Evolutionary conservation across 2,329 filamentous ascomycete species (phyloP).

Genomic region (Elsinoe perseae): DNA sequence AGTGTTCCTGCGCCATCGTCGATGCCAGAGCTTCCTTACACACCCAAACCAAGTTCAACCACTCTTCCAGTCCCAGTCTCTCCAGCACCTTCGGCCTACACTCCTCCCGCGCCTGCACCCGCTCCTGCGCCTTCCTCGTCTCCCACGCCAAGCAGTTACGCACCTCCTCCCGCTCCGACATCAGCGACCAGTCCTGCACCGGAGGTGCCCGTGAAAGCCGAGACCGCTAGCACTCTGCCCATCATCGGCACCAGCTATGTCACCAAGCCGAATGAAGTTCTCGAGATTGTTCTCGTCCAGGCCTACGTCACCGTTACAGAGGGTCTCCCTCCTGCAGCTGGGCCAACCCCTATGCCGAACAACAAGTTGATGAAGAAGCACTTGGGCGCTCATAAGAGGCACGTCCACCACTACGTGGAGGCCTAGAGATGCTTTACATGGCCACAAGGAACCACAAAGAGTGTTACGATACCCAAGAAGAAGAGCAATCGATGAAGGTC

Average conservation of each 20-base stretch:
- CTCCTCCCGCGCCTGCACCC: constrained; percentile 21
- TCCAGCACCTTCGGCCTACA: constrained; percentile 19
- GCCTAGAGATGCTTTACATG: constrained; percentile 20
- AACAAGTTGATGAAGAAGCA: neutral
- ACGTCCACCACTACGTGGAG: constrained; percentile 22
- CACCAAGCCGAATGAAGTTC: constrained; percentile 37
- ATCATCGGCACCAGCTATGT: constrained; percentile 35
- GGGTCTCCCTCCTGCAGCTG: neutral
- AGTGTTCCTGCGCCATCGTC: neutral
- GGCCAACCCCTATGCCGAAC: neutral
- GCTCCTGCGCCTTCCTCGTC: constrained; percentile 21
- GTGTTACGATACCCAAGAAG: constrained; percentile 4
- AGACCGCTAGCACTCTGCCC: constrained; percentile 14
- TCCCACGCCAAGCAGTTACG: constrained; percentile 16
- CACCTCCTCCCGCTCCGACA: constrained; percentile 21
- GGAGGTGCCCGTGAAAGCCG: constrained; percentile 24
- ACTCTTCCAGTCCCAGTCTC: constrained; percentile 3
- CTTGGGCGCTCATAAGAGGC: constrained; percentile 4
- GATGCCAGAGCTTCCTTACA: neutral
- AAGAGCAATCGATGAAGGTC: neutral
- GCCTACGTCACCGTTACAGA: constrained; percentile 36
- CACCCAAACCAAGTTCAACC: constrained; percentile 1
- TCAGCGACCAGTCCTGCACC: constrained; percentile 31
- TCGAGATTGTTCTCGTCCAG: constrained; percentile 40
- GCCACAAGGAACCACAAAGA: constrained; percentile 9